Percentiles rank a stretch among this genome's conserved stretches.
Evolutionary conservation across 768 basidiomycete species (phyloP).

Genomic region (Boletus subparvulus): DNA sequence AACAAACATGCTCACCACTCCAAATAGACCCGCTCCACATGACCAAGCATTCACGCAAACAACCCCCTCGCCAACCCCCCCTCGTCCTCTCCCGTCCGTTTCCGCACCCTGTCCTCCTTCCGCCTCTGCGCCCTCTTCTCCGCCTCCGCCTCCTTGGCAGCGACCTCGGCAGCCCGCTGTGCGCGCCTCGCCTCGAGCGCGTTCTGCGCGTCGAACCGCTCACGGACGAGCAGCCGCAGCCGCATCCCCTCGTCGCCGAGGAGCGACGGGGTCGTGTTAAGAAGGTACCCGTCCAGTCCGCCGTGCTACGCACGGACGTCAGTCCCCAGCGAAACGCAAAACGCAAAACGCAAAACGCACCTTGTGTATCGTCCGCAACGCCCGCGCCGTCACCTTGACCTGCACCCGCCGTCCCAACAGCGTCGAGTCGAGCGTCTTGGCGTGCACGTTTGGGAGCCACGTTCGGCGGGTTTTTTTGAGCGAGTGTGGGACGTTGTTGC

Average conservation of each 20-base stretch:
- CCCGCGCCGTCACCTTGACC: conserved; percentile 73
- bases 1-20: not conserved
- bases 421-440: conserved; percentile 70
- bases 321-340: too few relatives aligned
- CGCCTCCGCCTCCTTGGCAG: conserved; percentile 13
- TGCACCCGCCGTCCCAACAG: conserved; percentile 55
- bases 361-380: conserved; percentile 82
- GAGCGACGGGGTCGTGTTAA: conserved; percentile 41
- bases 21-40: too few relatives aligned
- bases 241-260: conserved; percentile 44
- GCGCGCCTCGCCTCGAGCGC: conserved; percentile 17
- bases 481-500: conserved; percentile 89
- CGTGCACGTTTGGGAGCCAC: conserved; percentile 87
- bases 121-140: conserved; percentile 8
- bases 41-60: conserved; percentile 9
- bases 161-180: conserved; percentile 19
- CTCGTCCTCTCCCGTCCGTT: conserved; percentile 2
- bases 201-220: conserved; percentile 27
- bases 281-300: conserved; percentile 70
- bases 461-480: conserved; percentile 83
- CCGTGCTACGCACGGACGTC: conserved; percentile 44
- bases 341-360: conserved; percentile 34
- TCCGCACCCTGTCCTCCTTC: conserved; percentile 3
- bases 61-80: conserved; percentile 16
- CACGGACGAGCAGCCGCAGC: conserved; percentile 43